These are phyloP conservation scores for Biscutella laevigata DNA, from an alignment of 441 rosid species.

Conservation along the genomic window DNA sequence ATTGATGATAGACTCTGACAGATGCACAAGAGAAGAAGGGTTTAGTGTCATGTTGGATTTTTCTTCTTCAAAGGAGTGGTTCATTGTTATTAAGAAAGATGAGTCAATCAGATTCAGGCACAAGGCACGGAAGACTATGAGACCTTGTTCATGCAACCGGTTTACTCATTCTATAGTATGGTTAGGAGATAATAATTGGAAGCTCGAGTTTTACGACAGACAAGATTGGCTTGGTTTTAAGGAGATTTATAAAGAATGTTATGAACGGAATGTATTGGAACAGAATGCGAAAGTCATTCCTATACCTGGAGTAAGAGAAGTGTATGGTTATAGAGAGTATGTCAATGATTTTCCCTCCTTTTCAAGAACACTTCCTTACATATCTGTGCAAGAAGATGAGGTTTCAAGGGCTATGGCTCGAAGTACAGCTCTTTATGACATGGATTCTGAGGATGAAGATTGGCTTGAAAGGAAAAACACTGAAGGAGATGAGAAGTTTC, in stretches of 20 bases:
- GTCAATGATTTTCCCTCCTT: slow-evolving; percentile 25
- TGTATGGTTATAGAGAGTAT: slow-evolving; percentile 37
- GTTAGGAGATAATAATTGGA: slow-evolving; percentile 73
- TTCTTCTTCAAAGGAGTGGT: slow-evolving; percentile 58
- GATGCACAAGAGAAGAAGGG: slow-evolving; percentile 67
- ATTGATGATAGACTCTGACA: slow-evolving; percentile 48
- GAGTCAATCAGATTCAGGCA: slow-evolving; percentile 36
- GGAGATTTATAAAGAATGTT: slow-evolving; percentile 78
- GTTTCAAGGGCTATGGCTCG: slow-evolving; percentile 70
- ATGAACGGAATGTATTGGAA: slow-evolving; percentile 45
- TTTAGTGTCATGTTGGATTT: slow-evolving; percentile 45
- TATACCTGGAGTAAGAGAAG: slow-evolving; percentile 69
- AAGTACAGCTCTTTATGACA: slow-evolving; percentile 61
- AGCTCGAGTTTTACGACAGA: slow-evolving; percentile 62
- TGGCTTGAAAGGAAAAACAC: slow-evolving; percentile 62
- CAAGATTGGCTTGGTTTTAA: slow-evolving; percentile 76
- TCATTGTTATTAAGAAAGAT: slow-evolving; percentile 53
- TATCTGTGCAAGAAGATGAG: slow-evolving; percentile 53
- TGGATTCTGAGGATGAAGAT: slow-evolving; percentile 90
- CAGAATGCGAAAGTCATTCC: slow-evolving; percentile 56
- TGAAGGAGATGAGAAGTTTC: slow-evolving; percentile 25
- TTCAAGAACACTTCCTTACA: slow-evolving; percentile 47
- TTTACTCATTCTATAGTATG: slow-evolving; percentile 59
- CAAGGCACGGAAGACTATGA: slow-evolving; percentile 52
- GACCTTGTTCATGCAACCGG: slow-evolving; percentile 52